A percentile compares a stretch with the other conserved stretches of the same genome.
These are phyloP conservation scores for Curvularia sp. DNA, from an alignment of 2,329 filamentous ascomycete genomes.

Conservation along the genomic window DNA sequence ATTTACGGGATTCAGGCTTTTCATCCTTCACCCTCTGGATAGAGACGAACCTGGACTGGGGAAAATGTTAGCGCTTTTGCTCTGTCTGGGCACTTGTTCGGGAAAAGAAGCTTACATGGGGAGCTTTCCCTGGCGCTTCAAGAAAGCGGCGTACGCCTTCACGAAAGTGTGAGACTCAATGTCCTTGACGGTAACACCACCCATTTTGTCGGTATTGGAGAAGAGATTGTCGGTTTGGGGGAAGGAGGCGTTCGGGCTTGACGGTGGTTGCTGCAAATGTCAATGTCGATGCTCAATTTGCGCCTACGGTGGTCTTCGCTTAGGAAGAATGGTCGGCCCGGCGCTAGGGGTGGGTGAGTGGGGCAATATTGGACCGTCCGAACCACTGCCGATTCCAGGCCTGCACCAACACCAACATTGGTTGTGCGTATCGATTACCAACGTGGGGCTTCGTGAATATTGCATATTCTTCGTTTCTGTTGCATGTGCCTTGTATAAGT, in stretches of 20 bases:
- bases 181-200: conserved; percentile 83
- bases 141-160: conserved; percentile 81
- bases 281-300: conserved; percentile 10
- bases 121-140: conserved; percentile 94
- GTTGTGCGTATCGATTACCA: neutral
- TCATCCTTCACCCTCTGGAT: conserved; percentile 46
- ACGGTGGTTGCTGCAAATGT: conserved; percentile 31
- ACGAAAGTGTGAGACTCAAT: conserved; percentile 94
- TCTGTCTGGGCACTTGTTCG: neutral
- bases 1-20: conserved; percentile 63
- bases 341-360: conserved; percentile 8
- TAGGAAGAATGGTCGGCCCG: conserved; percentile 33
- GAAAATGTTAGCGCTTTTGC: conserved; percentile 31
- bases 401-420: neutral
- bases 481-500: neutral
- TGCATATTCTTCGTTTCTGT: neutral
- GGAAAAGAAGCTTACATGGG: conserved; percentile 62
- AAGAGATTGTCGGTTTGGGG: conserved; percentile 23
- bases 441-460: neutral
- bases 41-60: conserved; percentile 70
- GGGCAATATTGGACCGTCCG: neutral
- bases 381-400: neutral
- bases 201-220: conserved; percentile 73
- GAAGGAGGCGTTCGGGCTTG: conserved; percentile 29
- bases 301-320: conserved; percentile 32